phyloP scores from a whole-genome alignment of 495 filamentous ascomycete species.

The Hyaloscypha bicolor region DNA sequence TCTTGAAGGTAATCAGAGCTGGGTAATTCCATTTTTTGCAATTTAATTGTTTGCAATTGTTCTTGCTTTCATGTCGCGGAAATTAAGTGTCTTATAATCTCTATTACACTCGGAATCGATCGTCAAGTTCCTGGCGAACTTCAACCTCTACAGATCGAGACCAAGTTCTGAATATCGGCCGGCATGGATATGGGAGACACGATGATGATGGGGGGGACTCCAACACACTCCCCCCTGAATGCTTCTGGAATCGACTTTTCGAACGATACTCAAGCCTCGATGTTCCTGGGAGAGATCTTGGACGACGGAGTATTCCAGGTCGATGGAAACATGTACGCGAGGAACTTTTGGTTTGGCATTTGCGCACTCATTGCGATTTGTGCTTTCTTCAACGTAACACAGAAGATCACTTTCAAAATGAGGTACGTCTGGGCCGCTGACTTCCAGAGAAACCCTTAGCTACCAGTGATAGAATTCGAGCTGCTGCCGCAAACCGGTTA shows the following conservation, averaged over 20 bases:
- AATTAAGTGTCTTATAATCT: not conserved
- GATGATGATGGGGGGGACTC: conserved; percentile 21
- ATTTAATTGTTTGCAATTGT: not conserved
- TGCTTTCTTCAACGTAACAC: conserved; percentile 25
- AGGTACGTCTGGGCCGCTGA: conserved; percentile 15
- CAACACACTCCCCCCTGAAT: conserved; percentile 26
- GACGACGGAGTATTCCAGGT: conserved; percentile 28
- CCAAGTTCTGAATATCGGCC: not conserved
- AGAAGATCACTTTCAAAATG: conserved; percentile 15
- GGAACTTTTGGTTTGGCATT: conserved; percentile 31
- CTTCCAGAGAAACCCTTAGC: not conserved
- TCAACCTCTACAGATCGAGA: not conserved
- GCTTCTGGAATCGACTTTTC: conserved; percentile 30
- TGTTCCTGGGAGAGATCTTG: conserved; percentile 28
- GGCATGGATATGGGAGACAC: conserved; percentile 22
- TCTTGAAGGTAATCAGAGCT: not conserved
- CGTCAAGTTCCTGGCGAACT: not conserved
- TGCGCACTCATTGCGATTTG: conserved; percentile 22
- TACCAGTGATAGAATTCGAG: conserved; percentile 21
- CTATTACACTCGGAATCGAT: not conserved
- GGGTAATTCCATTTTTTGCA: not conserved
- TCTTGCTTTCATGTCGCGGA: not conserved
- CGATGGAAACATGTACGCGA: conserved; percentile 28
- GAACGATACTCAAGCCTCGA: conserved; percentile 23
- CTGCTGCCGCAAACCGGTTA: conserved; percentile 27